Conservation (phyloP, 2,329 filamentous ascomycete genomes). For the Colletotrichum sp. region DNA sequence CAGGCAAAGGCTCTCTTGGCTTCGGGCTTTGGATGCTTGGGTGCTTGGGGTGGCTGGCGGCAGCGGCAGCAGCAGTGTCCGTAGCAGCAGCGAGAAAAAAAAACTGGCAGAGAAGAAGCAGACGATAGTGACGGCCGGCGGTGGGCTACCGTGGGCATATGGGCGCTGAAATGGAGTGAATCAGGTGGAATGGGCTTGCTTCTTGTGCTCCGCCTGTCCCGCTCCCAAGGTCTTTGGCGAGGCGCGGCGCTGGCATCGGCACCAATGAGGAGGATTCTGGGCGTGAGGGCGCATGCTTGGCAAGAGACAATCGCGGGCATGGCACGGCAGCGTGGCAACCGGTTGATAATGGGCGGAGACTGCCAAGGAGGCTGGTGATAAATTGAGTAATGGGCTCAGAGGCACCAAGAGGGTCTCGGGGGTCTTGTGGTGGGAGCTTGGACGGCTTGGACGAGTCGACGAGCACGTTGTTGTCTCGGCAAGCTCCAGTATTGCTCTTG, state of each 20-base stretch:
- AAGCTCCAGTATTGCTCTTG: neutral
- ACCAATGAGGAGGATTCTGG: conserved; percentile 14
- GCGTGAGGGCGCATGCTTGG: conserved; percentile 17
- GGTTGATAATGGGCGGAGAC: conserved; percentile 18
- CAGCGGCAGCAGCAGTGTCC: neutral
- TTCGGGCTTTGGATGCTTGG: neutral
- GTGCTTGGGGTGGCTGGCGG: neutral
- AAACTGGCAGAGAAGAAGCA: neutral
- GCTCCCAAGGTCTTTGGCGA: conserved; percentile 11
- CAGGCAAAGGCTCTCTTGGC: neutral
- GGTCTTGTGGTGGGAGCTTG: neutral
- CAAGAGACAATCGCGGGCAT: conserved; percentile 20
- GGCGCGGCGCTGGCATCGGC: conserved; percentile 3
- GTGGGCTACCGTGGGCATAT: neutral
- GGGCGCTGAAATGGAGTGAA: neutral
- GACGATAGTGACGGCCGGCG: neutral
- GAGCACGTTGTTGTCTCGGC: conserved; percentile 6
- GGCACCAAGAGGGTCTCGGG: neutral
- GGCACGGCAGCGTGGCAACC: conserved; percentile 20
- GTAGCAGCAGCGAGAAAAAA: neutral
- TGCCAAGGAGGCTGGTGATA: conserved; percentile 14
- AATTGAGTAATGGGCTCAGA: neutral
- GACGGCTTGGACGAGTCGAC: neutral
- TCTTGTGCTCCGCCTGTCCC: conserved; percentile 21
- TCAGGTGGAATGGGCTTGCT: conserved; percentile 14